Evolutionary conservation across 495 filamentous ascomycete species (phyloP).

Genomic region (Neurospora discreta): DNA sequence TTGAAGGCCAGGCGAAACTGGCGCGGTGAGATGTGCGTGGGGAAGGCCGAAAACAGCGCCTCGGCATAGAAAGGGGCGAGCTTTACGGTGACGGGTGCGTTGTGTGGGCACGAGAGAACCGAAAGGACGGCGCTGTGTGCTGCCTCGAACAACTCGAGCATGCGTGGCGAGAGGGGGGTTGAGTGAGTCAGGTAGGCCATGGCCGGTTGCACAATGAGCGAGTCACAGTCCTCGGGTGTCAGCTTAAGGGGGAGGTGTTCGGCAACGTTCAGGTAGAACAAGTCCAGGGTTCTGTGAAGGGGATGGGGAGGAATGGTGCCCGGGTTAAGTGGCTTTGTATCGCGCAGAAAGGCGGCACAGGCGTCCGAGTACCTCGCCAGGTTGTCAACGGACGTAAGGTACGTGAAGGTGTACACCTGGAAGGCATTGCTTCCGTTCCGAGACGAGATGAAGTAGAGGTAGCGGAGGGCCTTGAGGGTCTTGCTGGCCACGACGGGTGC

Average conservation of each 20-base stretch:
- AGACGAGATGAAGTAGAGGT: constrained; percentile 80
- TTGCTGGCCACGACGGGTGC: constrained; percentile 67
- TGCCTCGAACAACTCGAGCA: constrained; percentile 74
- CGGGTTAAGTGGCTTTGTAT: constrained; percentile 46
- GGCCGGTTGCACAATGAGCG: constrained; percentile 62
- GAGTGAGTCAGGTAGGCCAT: constrained; percentile 62
- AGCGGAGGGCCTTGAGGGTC: constrained; percentile 66
- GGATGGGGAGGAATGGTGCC: constrained; percentile 62
- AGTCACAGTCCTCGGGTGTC: constrained; percentile 51
- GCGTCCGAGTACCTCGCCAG: constrained; percentile 62
- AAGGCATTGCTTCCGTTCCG: constrained; percentile 58
- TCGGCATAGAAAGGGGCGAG: constrained; percentile 82
- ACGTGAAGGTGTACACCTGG: constrained; percentile 78
- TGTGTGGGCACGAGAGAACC: constrained; percentile 68
- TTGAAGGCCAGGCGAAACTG: constrained; percentile 94
- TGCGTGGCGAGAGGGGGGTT: constrained; percentile 28
- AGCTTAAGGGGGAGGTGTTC: constrained; percentile 76
- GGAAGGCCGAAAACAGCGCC: constrained; percentile 74
- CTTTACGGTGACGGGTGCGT: constrained; percentile 55
- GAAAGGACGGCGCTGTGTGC: constrained; percentile 82
- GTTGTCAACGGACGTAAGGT: constrained; percentile 80
- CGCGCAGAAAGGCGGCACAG: constrained; percentile 57
- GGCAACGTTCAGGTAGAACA: constrained; percentile 83
- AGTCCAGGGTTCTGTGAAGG: constrained; percentile 66
- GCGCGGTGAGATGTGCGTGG: constrained; percentile 65